These are phyloP conservation scores for Vigna mungo DNA, from an alignment of 306 rosid genomes.

Conservation along the genomic window DNA sequence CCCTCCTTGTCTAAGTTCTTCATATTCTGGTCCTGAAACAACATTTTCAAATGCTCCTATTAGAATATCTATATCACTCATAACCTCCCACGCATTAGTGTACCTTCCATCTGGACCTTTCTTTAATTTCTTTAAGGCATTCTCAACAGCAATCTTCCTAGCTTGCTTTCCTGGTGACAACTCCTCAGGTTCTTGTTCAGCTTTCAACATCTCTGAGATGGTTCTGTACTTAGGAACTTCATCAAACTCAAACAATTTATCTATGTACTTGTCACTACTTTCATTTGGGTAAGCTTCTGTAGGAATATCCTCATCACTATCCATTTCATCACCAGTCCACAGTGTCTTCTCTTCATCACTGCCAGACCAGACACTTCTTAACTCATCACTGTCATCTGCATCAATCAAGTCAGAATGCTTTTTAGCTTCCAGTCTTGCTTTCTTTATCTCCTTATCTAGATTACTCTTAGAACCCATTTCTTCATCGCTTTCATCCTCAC, in stretches of 20 bases:
- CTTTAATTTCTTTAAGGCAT: conserved; percentile 82
- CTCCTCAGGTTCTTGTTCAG: conserved; percentile 82
- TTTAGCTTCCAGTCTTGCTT: conserved; percentile 72
- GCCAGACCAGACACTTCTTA: conserved; percentile 86
- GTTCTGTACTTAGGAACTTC: conserved; percentile 81
- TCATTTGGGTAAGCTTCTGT: conserved; percentile 85
- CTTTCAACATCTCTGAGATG: conserved; percentile 70
- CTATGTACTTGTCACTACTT: conserved; percentile 76
- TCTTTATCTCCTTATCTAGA: conserved; percentile 67
- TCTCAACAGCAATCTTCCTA: conserved; percentile 82
- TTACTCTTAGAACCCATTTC: conserved; percentile 46
- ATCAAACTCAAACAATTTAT: conserved; percentile 83
- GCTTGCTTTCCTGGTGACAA: conserved; percentile 89
- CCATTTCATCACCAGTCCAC: conserved; percentile 90
- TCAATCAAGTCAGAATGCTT: conserved; percentile 72
- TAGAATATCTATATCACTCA: conserved; percentile 82
- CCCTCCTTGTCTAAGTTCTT: conserved; percentile 83
- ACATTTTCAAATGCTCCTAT: conserved; percentile 88
- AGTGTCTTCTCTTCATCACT: conserved; percentile 91
- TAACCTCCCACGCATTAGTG: conserved; percentile 81
- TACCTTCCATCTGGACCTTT: conserved; percentile 90
- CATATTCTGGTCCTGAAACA: conserved; percentile 85
- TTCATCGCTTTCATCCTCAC: conserved; percentile 73
- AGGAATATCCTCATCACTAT: conserved; percentile 75
- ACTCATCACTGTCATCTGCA: conserved; percentile 84